phyloP scores from a whole-genome alignment of 306 rosid genomes.

The Rubus parviflorus region DNA sequence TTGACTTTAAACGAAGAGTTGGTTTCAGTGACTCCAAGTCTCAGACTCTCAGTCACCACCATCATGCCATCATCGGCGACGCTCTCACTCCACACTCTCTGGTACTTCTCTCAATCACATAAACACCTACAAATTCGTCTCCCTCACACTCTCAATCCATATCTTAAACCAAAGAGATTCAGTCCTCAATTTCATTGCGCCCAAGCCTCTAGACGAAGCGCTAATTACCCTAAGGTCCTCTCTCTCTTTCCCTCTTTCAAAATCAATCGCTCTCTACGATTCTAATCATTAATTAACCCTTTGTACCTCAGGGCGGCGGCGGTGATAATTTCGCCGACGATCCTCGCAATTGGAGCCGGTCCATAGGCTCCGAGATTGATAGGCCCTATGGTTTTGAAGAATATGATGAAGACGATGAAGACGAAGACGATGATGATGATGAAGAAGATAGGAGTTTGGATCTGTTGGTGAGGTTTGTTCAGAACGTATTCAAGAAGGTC shows the following conservation, averaged over 20 bases:
- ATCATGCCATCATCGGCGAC: slow-evolving; percentile 43
- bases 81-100: slow-evolving; percentile 11
- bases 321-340: slow-evolving; percentile 35
- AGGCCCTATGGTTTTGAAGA: slow-evolving; percentile 14
- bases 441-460: slow-evolving; percentile 80
- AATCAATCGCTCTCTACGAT: neutral
- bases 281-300: neutral
- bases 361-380: slow-evolving; percentile 33
- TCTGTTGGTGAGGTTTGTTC: slow-evolving; percentile 60
- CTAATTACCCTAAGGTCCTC: slow-evolving; percentile 48
- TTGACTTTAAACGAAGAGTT: neutral
- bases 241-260: neutral
- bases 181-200: slow-evolving; percentile 26
- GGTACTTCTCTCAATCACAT: slow-evolving; percentile 1
- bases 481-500: slow-evolving; percentile 62
- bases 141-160: slow-evolving; percentile 1
- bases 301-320: slow-evolving; percentile 45
- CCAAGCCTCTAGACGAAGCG: slow-evolving; percentile 43
- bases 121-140: neutral
- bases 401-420: slow-evolving; percentile 44
- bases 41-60: neutral
- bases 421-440: slow-evolving; percentile 36
- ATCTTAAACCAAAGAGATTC: slow-evolving; percentile 19
- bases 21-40: neutral
- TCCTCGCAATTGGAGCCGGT: slow-evolving; percentile 56